phyloP scores from a whole-genome alignment of 2,329 filamentous ascomycete genomes.

The Anthostomella pinea region DNA sequence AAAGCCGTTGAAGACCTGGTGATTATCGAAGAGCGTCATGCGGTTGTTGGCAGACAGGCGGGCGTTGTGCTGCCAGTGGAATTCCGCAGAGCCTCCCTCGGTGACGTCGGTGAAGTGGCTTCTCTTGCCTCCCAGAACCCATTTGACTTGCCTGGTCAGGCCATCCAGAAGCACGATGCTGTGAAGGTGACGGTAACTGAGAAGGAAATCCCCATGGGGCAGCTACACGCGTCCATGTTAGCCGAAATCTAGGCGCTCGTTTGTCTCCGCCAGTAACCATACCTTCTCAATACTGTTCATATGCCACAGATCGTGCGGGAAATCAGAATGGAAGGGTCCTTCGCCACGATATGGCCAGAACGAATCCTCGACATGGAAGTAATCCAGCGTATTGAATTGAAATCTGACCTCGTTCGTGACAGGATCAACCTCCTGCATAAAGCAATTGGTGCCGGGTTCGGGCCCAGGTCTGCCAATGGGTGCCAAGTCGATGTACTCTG shows the following conservation, averaged over 20 bases:
- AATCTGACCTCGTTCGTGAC: conserved; percentile 8
- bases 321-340: conserved; percentile 6
- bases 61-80: conserved; percentile 16
- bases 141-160: conserved; percentile 4
- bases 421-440: conserved; percentile 11
- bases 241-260: too few species aligned
- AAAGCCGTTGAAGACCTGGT: conserved; percentile 10
- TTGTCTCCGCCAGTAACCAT: not conserved
- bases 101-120: conserved; percentile 10
- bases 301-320: conserved; percentile 9
- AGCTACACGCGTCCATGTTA: not conserved
- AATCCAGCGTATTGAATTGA: conserved; percentile 8
- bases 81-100: conserved; percentile 1
- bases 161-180: conserved; percentile 9
- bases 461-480: conserved; percentile 3
- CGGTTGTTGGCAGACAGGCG: conserved; percentile 6
- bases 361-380: conserved; percentile 9
- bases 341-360: conserved; percentile 8
- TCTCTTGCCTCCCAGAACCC: conserved; percentile 10
- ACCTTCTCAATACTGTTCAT: conserved; percentile 12
- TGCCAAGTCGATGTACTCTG: conserved; percentile 3
- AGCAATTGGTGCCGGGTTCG: conserved; percentile 4
- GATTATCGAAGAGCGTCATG: conserved; percentile 13
- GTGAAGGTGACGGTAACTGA: conserved; percentile 11
- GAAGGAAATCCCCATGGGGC: conserved; percentile 7